A percentile compares a stretch with the other conserved stretches of the same genome.
These are phyloP conservation scores for Phytophthora multivora DNA, from an alignment of 352 stramenopile genomes.

Conservation along the genomic window DNA sequence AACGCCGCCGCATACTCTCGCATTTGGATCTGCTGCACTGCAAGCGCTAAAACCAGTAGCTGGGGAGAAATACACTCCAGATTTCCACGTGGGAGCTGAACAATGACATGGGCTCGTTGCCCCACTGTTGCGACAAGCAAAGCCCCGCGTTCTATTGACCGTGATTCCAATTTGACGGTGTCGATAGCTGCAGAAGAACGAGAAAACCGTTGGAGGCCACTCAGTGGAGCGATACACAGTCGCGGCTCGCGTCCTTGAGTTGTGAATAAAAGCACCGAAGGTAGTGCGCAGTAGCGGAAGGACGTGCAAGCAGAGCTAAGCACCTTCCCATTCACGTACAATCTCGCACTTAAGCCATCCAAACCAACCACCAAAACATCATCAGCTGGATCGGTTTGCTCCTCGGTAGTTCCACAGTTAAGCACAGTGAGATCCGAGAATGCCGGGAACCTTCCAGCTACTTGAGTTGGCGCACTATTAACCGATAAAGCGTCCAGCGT, in stretches of 20 bases:
- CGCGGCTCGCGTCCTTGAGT: slow-evolving; percentile 62
- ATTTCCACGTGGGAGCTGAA: slow-evolving; percentile 82
- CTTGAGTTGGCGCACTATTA: not conserved
- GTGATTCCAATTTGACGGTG: slow-evolving; percentile 36
- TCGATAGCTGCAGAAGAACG: slow-evolving; percentile 8
- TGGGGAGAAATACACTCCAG: slow-evolving; percentile 69
- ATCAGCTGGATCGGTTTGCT: not conserved
- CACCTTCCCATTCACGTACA: slow-evolving; percentile 54
- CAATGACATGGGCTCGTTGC: slow-evolving; percentile 58
- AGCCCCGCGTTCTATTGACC: slow-evolving; percentile 68
- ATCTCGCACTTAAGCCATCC: slow-evolving; percentile 40
- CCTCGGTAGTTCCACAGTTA: not conserved
- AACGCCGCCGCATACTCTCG: slow-evolving; percentile 53
- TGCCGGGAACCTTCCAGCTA: slow-evolving; percentile 26
- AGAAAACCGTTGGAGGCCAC: slow-evolving; percentile 15
- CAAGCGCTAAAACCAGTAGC: slow-evolving; percentile 61
- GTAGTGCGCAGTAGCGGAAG: slow-evolving; percentile 51
- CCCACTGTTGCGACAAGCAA: slow-evolving; percentile 60
- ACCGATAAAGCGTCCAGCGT: slow-evolving; percentile 18
- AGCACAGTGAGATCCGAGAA: slow-evolving; percentile 51
- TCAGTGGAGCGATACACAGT: slow-evolving; percentile 51
- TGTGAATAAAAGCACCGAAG: slow-evolving; percentile 64
- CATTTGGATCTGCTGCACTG: slow-evolving; percentile 44
- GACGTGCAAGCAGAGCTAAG: slow-evolving; percentile 60
- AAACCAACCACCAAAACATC: slow-evolving; percentile 47